Base-by-base conservation (phyloP, 352 stramenopile genomes). In the Phytophthora boehmeriae region DNA sequence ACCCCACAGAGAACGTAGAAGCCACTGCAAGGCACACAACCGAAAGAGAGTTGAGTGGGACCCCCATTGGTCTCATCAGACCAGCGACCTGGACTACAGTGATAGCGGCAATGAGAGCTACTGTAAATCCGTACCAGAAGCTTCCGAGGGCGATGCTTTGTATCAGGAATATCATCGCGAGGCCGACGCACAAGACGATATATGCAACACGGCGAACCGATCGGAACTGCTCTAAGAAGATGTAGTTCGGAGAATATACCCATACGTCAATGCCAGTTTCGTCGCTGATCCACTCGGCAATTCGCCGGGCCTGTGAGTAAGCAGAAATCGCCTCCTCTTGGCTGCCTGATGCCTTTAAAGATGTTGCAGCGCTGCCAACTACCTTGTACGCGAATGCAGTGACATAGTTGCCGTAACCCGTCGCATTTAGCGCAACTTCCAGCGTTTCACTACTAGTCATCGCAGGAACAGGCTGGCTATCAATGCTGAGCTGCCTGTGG, bases 1-100 rank as follows among this genome's bases (percentile, higher is more conserved):
- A 94, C 34, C 93, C 85, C 22, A 96, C 80, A 2, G 77, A 86
- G 43, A 97, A 75, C 4, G 77, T 86, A 8, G 89, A 62, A 22
- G 80, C 86, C 42, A 90, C 80, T 25, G 93, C 75, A 14, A 96
- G 68, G 65, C 94, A 89, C 34, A 94, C 81, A 23, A 95, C 80
- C 27, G 84, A 90, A 13, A 97, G 75, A 6, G 85, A 87, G 58
- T 96, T 97, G 2, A 97, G 59, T 38, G 83, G 66, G 13, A 90
- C 85, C n/a, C 61, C 71, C 54, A 83, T 71, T 10, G 73, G 75
- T 36, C 73, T 54, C 83, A 90, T 89, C 16, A 89, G 27, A 19
- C 78, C 83, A 60, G 83, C 80, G 38, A 90, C 80, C 43, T 83
- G 70, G 17, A 90, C 34, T 20, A 83, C 76, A 22, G 86, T 82